These are phyloP conservation scores for Metschnikowia reukaufii DNA, from an alignment of 805 yeast genomes.

Conservation along the genomic window DNA sequence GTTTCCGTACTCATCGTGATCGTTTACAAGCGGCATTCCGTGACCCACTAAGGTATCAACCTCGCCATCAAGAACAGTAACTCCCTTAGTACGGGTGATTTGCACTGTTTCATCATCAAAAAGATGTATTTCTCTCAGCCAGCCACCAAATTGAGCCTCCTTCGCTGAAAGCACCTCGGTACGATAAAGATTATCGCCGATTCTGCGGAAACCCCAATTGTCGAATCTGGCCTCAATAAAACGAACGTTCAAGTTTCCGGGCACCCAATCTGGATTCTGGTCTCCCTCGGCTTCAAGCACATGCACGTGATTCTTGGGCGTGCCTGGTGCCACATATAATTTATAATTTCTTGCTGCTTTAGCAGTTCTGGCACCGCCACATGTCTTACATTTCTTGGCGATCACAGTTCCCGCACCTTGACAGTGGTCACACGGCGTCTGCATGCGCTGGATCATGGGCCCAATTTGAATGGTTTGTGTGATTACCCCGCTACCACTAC, in stretches of 20 bases:
- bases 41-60: slow-evolving; percentile 67
- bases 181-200: slow-evolving; percentile 71
- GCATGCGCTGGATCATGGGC: slow-evolving; percentile 86
- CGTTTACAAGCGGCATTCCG: slow-evolving; percentile 77
- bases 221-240: slow-evolving; percentile 54
- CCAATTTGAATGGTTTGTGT: slow-evolving; percentile 72
- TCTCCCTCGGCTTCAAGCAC: slow-evolving; percentile 77
- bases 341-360: slow-evolving; percentile 56
- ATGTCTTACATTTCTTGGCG: slow-evolving; percentile 60
- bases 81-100: slow-evolving; percentile 52
- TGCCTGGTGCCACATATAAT: slow-evolving; percentile 69
- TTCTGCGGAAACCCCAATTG: slow-evolving; percentile 83
- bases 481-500: slow-evolving; percentile 75
- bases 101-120: slow-evolving; percentile 55
- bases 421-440: slow-evolving; percentile 77
- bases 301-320: slow-evolving; percentile 57
- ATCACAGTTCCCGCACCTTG: slow-evolving; percentile 73
- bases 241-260: slow-evolving; percentile 76
- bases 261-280: slow-evolving; percentile 73
- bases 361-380: slow-evolving; percentile 69
- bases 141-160: slow-evolving; percentile 78
- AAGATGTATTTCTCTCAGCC: slow-evolving; percentile 68
- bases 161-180: slow-evolving; percentile 71
- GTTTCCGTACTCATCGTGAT: slow-evolving; percentile 39
- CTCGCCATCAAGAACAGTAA: slow-evolving; percentile 61